Conservation (phyloP, 2,329 filamentous ascomycete species). For the Acephala macrosclerotiorum region DNA sequence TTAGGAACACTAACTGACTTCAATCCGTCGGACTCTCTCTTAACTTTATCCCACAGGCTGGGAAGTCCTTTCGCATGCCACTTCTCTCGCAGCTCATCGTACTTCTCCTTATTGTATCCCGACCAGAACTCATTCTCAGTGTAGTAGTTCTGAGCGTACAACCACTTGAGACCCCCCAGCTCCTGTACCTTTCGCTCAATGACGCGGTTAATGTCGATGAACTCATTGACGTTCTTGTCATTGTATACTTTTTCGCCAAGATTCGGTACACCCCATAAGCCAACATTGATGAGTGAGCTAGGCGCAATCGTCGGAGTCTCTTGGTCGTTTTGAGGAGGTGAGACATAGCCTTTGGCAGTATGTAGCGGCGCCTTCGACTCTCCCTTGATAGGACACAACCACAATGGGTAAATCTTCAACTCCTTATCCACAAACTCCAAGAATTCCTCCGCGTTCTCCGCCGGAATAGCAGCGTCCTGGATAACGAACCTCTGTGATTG, state of each 20-base stretch:
- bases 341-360: constrained; percentile 62
- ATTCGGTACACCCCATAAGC: constrained; percentile 76
- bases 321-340: neutral
- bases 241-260: too few relatives aligned
- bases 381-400: constrained; percentile 59
- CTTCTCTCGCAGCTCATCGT: constrained; percentile 66
- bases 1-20: too few relatives aligned
- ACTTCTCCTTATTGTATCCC: constrained; percentile 64
- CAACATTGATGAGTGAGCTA: neutral
- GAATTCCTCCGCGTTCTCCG: constrained; percentile 55
- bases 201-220: constrained; percentile 72
- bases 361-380: neutral
- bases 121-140: constrained; percentile 72
- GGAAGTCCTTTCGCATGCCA: constrained; percentile 68
- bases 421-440: constrained; percentile 54
- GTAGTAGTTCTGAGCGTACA: constrained; percentile 87
- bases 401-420: constrained; percentile 48
- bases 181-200: constrained; percentile 73
- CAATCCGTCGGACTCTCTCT: too few relatives aligned
- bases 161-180: constrained; percentile 81
- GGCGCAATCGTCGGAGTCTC: too few relatives aligned
- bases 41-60: constrained; percentile 74
- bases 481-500: constrained; percentile 61
- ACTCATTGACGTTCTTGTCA: constrained; percentile 58
- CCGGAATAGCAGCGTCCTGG: constrained; percentile 66